Conservation (phyloP, 2,329 filamentous ascomycete genomes). For the Lomentospora prolificans region DNA sequence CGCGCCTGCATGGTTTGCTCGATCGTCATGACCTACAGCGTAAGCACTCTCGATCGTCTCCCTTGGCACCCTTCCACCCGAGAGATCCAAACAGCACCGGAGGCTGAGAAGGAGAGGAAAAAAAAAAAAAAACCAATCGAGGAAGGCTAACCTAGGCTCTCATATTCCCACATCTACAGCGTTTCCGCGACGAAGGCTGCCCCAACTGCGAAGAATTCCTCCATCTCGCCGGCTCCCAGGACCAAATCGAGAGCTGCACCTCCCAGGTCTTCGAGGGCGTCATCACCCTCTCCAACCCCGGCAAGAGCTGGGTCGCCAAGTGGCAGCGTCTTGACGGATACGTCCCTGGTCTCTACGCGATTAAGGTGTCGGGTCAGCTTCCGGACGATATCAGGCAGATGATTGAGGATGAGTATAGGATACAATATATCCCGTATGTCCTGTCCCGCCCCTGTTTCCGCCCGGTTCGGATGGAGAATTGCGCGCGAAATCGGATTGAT, state of each 20-base stretch:
- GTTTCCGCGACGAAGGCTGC: slow-evolving; percentile 80
- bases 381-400: slow-evolving; percentile 54
- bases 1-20: slow-evolving; percentile 99
- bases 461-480: background rate
- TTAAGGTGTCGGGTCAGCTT: slow-evolving; percentile 80
- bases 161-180: slow-evolving; percentile 36
- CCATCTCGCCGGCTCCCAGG: slow-evolving; percentile 65
- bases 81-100: too few relatives aligned
- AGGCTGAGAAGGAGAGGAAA: background rate
- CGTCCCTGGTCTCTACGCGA: slow-evolving; percentile 81
- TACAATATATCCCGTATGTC: slow-evolving; percentile 58
- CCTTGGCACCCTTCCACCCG: too few relatives aligned
- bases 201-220: slow-evolving; percentile 96
- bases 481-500: background rate
- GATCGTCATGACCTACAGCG: slow-evolving; percentile 73
- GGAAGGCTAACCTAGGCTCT: background rate
- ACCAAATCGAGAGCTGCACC: slow-evolving; percentile 85
- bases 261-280: slow-evolving; percentile 93
- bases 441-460: slow-evolving; percentile 33
- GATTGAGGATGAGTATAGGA: slow-evolving; percentile 53
- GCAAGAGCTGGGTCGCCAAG: slow-evolving; percentile 84
- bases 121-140: background rate
- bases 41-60: slow-evolving; percentile 30
- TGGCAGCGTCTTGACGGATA: slow-evolving; percentile 90
- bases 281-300: slow-evolving; percentile 75